Base-by-base conservation (phyloP, 2,329 filamentous ascomycete genomes). In the Ophiocordyceps camponoti-saundersi region DNA sequence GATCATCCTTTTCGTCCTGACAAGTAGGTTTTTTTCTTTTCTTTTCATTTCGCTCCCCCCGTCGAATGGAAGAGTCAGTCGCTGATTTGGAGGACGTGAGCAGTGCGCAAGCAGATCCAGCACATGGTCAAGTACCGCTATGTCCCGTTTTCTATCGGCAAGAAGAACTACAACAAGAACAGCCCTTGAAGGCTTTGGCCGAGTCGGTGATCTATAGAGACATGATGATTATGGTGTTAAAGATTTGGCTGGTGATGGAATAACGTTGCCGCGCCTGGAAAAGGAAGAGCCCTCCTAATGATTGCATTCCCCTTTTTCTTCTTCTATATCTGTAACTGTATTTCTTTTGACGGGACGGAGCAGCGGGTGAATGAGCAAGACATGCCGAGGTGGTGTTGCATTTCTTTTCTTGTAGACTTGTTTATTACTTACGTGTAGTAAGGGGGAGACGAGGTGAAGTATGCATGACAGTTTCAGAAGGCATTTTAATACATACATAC, bases 71-170 rank as follows among this genome's bases (percentile, higher is more conserved):
- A 13, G 41, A 23, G 20, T 15, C 23, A 7, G 16, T 16, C 41
- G 11, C n/a, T 42, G n/a, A 42, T n/a, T 32, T 12, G 30, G 30
- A 15, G 30, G 30, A 15, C 36, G n/a, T 10, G 7, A 21, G 29
- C 56, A 94, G 88, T 98, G 92, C 80, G 92, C 67, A 86, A 92
- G 73, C 92, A 98, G 70, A 98, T 98, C 57, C 92, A 98, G 71
- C 92, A 96, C 70, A 98, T 98, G 92, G 90, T 98, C 76, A 98
- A 96, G 73, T 98, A 96, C 72, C 86, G 90, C 68, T 98, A 95
- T 62, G 88, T 95, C 29, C 88, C 89, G 40, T 95, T 95, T 70
- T 82, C 85, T 40, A 79, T 94, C 54, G 89, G 89, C 65, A 95
- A 95, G 77, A 74, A 85, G 53, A 80, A 77, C 61, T 93, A 92